phyloP scores from a whole-genome alignment of 805 yeast species.

The Metschnikowia gelsemii region DNA sequence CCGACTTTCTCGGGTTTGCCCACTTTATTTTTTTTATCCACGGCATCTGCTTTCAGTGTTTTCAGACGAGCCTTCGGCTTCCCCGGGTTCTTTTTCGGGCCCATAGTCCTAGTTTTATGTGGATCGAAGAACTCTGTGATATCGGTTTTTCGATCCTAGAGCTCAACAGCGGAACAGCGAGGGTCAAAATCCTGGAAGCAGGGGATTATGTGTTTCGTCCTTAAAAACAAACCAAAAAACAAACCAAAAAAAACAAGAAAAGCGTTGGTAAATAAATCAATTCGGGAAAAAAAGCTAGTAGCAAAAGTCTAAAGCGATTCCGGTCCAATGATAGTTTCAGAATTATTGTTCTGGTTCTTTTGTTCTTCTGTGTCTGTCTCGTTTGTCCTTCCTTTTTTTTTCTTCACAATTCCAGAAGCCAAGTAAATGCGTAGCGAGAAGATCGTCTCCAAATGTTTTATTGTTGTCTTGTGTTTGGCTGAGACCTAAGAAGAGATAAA shows the following conservation, averaged over 20 bases:
- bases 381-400: too few species aligned
- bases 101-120: constrained; percentile 6
- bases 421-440: not conserved
- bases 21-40: not conserved
- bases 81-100: constrained; percentile 7
- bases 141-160: not conserved
- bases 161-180: not conserved
- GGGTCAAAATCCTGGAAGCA: not conserved
- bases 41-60: not conserved
- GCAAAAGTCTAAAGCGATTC: too few species aligned
- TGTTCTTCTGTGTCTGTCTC: too few species aligned
- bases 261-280: too few species aligned
- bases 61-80: constrained; percentile 10
- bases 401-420: too few species aligned
- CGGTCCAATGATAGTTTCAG: too few species aligned
- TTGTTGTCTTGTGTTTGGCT: not conserved
- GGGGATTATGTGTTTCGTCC: too few species aligned
- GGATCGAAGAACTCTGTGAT: not conserved
- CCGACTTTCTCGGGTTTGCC: not conserved
- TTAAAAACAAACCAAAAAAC: constrained; percentile 1
- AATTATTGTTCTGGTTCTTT: too few species aligned
- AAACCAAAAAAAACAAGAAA: not conserved
- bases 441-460: not conserved
- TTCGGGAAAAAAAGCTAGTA: too few species aligned
- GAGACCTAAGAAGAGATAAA: not conserved